Conservation (phyloP, 2,329 filamentous ascomycete genomes). For the Aspergillus amoenus region DNA sequence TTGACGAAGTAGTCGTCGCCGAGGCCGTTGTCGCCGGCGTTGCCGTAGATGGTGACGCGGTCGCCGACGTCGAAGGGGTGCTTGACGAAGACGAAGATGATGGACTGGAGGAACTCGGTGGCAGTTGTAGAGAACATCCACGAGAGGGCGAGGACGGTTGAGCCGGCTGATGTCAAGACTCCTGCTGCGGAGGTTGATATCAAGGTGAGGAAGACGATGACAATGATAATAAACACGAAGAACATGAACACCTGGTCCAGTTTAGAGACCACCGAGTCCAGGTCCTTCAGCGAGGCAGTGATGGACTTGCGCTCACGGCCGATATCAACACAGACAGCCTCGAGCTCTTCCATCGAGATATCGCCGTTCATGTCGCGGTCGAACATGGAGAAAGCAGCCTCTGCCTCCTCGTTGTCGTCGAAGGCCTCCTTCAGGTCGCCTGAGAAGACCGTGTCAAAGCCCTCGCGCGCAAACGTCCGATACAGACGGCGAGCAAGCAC, state of each 20-base stretch:
- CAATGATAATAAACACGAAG: constrained; percentile 74
- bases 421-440: constrained; percentile 81
- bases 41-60: constrained; percentile 87
- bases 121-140: constrained; percentile 93
- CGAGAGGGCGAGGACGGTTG: constrained; percentile 80
- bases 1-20: constrained; percentile 97
- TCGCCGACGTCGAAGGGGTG: constrained; percentile 97
- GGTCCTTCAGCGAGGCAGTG: constrained; percentile 87
- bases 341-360: constrained; percentile 91
- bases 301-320: constrained; percentile 94
- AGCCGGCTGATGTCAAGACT: constrained; percentile 85
- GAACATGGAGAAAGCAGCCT: constrained; percentile 86
- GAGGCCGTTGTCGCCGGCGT: constrained; percentile 71
- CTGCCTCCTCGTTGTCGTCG: constrained; percentile 77
- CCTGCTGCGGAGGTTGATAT: constrained; percentile 86
- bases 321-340: constrained; percentile 90
- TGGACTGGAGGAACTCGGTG: constrained; percentile 89
- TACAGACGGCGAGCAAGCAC: constrained; percentile 85
- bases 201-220: constrained; percentile 85
- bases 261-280: constrained; percentile 89
- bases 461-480: constrained; percentile 74
- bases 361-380: constrained; percentile 97
- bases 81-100: constrained; percentile 95
- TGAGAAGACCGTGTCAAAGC: constrained; percentile 70
- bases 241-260: constrained; percentile 87